Conservation (phyloP, 23 red algal species). For the Cyanidiococcus yangmingshanensis region DNA sequence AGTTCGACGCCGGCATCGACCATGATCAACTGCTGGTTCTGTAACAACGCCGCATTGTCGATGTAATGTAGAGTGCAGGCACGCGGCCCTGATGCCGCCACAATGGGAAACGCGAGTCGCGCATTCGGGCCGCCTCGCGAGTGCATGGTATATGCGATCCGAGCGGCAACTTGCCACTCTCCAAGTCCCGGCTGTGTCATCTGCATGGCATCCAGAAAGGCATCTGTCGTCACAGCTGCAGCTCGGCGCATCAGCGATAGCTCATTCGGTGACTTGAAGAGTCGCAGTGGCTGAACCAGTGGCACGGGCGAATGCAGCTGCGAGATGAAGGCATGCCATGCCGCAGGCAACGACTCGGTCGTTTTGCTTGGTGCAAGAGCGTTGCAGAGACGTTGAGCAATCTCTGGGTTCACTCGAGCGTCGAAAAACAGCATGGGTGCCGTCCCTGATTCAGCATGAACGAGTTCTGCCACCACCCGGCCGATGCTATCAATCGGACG, state of each 20-base stretch:
- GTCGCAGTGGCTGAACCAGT: slow-evolving; percentile 14
- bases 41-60: slow-evolving; percentile 35
- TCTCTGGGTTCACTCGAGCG: slow-evolving; percentile 33
- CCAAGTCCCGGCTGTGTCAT: slow-evolving; percentile 3
- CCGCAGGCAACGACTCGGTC: neutral
- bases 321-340: neutral
- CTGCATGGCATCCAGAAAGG: slow-evolving; percentile 46
- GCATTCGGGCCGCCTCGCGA: slow-evolving; percentile 29
- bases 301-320: neutral
- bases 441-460: neutral
- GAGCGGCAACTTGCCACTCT: slow-evolving; percentile 55
- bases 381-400: slow-evolving; percentile 22
- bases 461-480: neutral
- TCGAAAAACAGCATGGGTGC: slow-evolving; percentile 44
- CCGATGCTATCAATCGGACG: neutral
- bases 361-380: slow-evolving; percentile 2
- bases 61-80: slow-evolving; percentile 66
- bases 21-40: slow-evolving; percentile 55
- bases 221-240: slow-evolving; percentile 28
- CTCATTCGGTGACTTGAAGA: slow-evolving; percentile 69
- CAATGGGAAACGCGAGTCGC: slow-evolving; percentile 66
- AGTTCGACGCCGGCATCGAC: slow-evolving; percentile 72
- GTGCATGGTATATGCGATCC: slow-evolving; percentile 38
- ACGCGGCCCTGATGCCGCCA: slow-evolving; percentile 53
- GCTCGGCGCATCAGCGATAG: slow-evolving; percentile 41